Evolutionary conservation across 805 yeast genomes (phyloP), one percentile per base, ranked within the genome.

Genomic region (Cyberlindnera amylophila): DNA sequence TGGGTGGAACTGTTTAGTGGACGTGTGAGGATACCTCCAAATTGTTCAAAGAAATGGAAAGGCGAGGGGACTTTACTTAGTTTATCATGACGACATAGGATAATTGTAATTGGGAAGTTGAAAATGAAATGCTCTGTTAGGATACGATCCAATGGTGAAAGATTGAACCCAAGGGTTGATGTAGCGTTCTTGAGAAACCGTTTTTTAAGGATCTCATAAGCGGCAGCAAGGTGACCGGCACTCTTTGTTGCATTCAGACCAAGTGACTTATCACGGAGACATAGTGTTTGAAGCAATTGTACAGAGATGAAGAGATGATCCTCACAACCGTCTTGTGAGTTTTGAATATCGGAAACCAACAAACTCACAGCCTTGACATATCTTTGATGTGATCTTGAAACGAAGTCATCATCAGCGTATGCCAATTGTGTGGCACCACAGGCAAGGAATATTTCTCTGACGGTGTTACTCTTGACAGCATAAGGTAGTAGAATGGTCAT

Each of bases 361-460:
- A 49, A 27, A 8, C 43, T 42, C 4, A 57, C 54, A n/a, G 49
- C 43, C 7, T 41, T 45, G 15, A 49, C 47, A 29, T 57, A 57
- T 23, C 57, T 41, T 9, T 42, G 45, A 30, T 45, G 42, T 2
- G 58, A 55, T 18, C 42, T 44, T 6, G 36, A 28, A 4, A 43
- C 39, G 27, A 41, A 55, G 18, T 37, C 34, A 30, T 54, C 58
- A 12, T 53, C 47, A 6, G 42, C 26, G 35, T 47, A 55, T 1
- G 59, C 56, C 16, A 52, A 17, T 14, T 51, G 43, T 3, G 59
- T 47, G 2, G 61, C 56, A 18, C 61, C 61, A 46, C 59, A 55
- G 0, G 61, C 57, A 3, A 55, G 32, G 39, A 52, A 53, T 16
- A 52, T 49, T 29, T 52, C 56, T 15, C 58, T 36, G 4, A 51